Percentiles rank a stretch among this genome's conserved stretches.
These are phyloP conservation scores for apple (Malus domestica) DNA, from an alignment of 306 rosid species.

Conservation along the genomic window ASM211411v1 NC_041789.1:22703001-22703500, in stretches of 20 bases:
- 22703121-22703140: slow-evolving; percentile 90
- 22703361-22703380: slow-evolving; percentile 46
- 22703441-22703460: slow-evolving; percentile 24
- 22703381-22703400: slow-evolving; percentile 67
- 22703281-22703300: slow-evolving; percentile 43
- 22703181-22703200: slow-evolving; percentile 49
- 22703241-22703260: slow-evolving; percentile 38
- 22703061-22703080: slow-evolving; percentile 41
- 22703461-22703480: slow-evolving; percentile 20
- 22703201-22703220: slow-evolving; percentile 51
- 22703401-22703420: slow-evolving; percentile 32
- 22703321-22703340: slow-evolving; percentile 67
- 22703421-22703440: slow-evolving; percentile 33
- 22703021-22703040: slow-evolving; percentile 42
- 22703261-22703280: slow-evolving; percentile 24
- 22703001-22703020: slow-evolving; percentile 25
- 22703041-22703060: slow-evolving; percentile 34
- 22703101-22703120: slow-evolving; percentile 88
- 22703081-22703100: slow-evolving; percentile 45
- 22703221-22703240: slow-evolving; percentile 48
- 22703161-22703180: slow-evolving; percentile 31
- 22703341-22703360: slow-evolving; percentile 61
- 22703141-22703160: slow-evolving; percentile 63
- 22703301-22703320: slow-evolving; percentile 36
- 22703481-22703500: slow-evolving; percentile 51